Conservation (phyloP, 306 rosid genomes). For the Lablab purpureus region DNA sequence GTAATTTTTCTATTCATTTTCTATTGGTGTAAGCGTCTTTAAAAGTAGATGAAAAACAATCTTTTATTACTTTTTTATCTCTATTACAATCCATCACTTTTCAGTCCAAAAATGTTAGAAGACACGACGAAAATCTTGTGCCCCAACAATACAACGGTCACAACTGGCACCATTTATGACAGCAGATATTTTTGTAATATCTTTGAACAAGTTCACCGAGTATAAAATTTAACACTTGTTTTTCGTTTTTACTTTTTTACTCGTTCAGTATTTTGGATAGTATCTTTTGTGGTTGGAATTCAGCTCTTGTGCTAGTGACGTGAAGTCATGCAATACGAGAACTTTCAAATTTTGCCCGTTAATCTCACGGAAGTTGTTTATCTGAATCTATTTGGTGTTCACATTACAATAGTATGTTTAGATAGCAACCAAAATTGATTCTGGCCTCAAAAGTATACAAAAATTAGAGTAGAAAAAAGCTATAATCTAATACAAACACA, state of each 20-base stretch:
- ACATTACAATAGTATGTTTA: neutral
- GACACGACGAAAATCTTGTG: neutral
- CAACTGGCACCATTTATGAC: neutral
- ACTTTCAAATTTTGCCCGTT: too few species aligned
- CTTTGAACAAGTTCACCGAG: neutral
- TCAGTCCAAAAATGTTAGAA: neutral
- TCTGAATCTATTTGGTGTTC: neutral
- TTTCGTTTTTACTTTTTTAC: neutral
- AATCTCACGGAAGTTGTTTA: too few species aligned
- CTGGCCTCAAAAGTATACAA: too few species aligned
- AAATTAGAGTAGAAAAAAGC: too few species aligned
- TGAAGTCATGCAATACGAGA: too few species aligned
- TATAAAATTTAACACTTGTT: neutral
- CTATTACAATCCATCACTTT: neutral
- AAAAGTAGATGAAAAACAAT: too few species aligned
- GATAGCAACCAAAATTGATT: too few species aligned
- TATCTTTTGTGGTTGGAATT: conserved; percentile 7
- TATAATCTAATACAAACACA: too few species aligned
- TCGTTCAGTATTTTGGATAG: conserved; percentile 10
- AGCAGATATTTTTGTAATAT: neutral
- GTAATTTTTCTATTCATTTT: too few species aligned
- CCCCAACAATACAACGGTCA: neutral
- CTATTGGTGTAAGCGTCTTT: too few species aligned
- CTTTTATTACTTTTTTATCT: too few species aligned
- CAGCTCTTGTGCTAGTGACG: neutral